Evolutionary conservation across 495 filamentous ascomycete species (phyloP).

Genomic region (Diplogelasinospora grovesii): DNA sequence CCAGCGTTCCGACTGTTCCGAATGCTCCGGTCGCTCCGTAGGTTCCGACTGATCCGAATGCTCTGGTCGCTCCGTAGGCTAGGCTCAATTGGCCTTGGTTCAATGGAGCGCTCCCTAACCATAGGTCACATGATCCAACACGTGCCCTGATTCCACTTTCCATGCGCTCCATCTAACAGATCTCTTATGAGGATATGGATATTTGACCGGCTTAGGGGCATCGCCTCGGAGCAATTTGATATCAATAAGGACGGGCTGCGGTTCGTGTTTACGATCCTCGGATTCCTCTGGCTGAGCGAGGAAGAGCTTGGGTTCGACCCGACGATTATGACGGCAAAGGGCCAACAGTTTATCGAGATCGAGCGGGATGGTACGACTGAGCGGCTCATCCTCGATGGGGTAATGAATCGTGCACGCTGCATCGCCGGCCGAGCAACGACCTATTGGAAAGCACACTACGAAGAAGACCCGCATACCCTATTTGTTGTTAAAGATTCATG

Average conservation of each 20-base stretch:
- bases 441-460: slow-evolving; percentile 39
- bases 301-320: slow-evolving; percentile 43
- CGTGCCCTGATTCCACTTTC: too few species aligned
- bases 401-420: slow-evolving; percentile 30
- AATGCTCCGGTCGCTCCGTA: too few species aligned
- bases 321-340: slow-evolving; percentile 30
- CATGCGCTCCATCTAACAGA: too few species aligned
- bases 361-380: slow-evolving; percentile 33
- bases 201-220: slow-evolving; percentile 43
- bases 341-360: slow-evolving; percentile 24
- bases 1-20: too few species aligned
- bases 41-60: too few species aligned
- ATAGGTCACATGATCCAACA: too few species aligned
- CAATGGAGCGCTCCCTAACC: too few species aligned
- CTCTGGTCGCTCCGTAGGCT: too few species aligned
- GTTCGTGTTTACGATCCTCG: slow-evolving; percentile 41
- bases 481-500: slow-evolving; percentile 47
- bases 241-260: slow-evolving; percentile 41
- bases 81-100: too few species aligned
- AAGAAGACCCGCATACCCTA: slow-evolving; percentile 26
- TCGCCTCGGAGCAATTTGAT: slow-evolving; percentile 40
- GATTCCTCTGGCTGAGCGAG: slow-evolving; percentile 41
- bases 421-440: slow-evolving; percentile 40
- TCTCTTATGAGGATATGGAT: slow-evolving; percentile 31
- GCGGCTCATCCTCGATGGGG: slow-evolving; percentile 37